Percentiles rank a stretch among this genome's conserved stretches.
Evolutionary conservation across 2,329 filamentous ascomycete genomes (phyloP).

Genomic region (Scedosporium aurantiacum): DNA sequence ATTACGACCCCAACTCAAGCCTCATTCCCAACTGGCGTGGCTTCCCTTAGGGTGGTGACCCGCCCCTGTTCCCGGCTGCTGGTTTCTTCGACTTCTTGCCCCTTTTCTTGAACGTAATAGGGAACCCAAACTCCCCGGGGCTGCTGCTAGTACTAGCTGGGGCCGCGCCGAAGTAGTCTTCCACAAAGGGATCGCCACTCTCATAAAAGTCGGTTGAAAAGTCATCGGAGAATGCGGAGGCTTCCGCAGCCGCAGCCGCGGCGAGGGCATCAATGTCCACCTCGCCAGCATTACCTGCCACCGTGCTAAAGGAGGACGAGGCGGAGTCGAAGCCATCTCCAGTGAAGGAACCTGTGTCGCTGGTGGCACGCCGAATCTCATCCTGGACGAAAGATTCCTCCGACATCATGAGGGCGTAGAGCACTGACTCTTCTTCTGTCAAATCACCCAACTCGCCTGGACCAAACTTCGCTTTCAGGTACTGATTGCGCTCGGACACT

Average conservation of each 20-base stretch:
- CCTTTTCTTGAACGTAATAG: conserved; percentile 23
- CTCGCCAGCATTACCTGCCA: conserved; percentile 37
- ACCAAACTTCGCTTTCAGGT: conserved; percentile 69
- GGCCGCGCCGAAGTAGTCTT: conserved; percentile 50
- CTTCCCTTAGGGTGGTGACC: neutral
- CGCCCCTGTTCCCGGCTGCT: neutral
- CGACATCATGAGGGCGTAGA: conserved; percentile 56
- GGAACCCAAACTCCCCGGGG: conserved; percentile 38
- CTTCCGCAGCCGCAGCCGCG: no score
- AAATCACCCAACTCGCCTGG: conserved; percentile 57
- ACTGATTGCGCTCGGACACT: conserved; percentile 70
- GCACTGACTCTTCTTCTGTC: conserved; percentile 54
- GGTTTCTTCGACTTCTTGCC: conserved; percentile 7
- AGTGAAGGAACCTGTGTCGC: conserved; percentile 37
- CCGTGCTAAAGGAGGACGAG: conserved; percentile 29
- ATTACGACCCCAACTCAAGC: no score
- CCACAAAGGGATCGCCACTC: conserved; percentile 10
- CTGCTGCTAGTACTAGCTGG: conserved; percentile 49
- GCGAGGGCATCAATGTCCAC: conserved; percentile 43
- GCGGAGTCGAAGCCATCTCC: conserved; percentile 31
- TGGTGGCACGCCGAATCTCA: conserved; percentile 40
- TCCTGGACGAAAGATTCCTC: conserved; percentile 48
- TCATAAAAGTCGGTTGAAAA: conserved; percentile 3
- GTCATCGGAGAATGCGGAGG: conserved; percentile 24
- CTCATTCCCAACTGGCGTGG: neutral